Evolutionary conservation across 257 asterid species (phyloP), one percentile per base, ranked within the genome.

Genomic region (Plectranthus barbatus): DNA sequence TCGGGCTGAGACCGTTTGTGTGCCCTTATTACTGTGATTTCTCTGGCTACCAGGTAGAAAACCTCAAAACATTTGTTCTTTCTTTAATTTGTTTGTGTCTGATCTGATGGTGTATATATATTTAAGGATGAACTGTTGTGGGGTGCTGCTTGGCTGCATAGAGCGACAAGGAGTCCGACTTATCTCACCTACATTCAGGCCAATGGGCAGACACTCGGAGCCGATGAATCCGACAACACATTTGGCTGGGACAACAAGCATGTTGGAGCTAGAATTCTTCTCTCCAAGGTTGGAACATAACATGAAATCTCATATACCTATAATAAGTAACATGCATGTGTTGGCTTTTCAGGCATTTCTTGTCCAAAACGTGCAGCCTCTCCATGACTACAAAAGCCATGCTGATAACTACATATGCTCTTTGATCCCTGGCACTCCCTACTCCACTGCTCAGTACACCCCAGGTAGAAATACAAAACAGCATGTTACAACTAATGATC

Each of bases 241-340:
- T 93, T 93, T 52, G 96, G 99, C 21, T 90, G 97, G 99, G 99
- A 93, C 73, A 93, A 90, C 77, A 93, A 93, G 75, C 99, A 90
- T 77, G 97, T 81, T 58, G 97, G 97, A 26, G 97, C 97, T 0
- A 82, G 99, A 72, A 90, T 93, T 71, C 95, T 93, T 12, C 84
- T 93, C 52, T 87, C 99, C 59, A 93, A 93, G 95, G 98, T 91
- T 23, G 31, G 44, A 12, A 5, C 13, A 6, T 18, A 10, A 15
- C 15, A 9, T 0, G 8, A 15, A 9, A 56, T 18, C 31, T 56
- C 18, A 14, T 36, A 10, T 33, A 2, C 31, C 5, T 26, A 2
- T 1, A 26, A 15, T 14, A n/a, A 42, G 29, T 1, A 23, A 33
- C 1, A 0, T 21, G 19, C 4, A 15, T 15, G 12, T 56, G 19